A percentile compares a stretch with the other conserved stretches of the same genome.
These are phyloP conservation scores for Pezicula rhizophila DNA, from an alignment of 2,329 filamentous ascomycete species.

Conservation along the genomic window DNA sequence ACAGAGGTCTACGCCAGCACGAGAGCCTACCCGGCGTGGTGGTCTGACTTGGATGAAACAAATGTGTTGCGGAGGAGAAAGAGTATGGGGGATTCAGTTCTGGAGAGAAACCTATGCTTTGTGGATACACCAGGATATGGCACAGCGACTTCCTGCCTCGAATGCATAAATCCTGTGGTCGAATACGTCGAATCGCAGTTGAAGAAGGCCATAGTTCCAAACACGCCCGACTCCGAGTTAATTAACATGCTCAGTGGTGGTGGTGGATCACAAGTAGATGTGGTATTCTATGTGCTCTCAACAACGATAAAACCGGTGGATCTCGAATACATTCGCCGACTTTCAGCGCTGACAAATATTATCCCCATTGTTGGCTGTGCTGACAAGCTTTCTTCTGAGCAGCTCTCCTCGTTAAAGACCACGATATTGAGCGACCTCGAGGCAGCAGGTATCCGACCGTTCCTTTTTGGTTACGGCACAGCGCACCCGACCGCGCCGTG, in stretches of 20 bases:
- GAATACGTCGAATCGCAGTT: conserved; percentile 70
- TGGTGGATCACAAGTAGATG: conserved; percentile 79
- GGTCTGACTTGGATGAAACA: conserved; percentile 70
- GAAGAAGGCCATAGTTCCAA: conserved; percentile 53
- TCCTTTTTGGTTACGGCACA: conserved; percentile 47
- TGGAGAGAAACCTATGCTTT: conserved; percentile 92
- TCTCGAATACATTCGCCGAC: conserved; percentile 62
- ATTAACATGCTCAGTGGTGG: conserved; percentile 72
- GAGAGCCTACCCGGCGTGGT: conserved; percentile 83
- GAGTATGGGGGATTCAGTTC: conserved; percentile 67
- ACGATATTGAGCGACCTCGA: conserved; percentile 50
- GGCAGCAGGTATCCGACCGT: conserved; percentile 53
- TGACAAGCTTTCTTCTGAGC: conserved; percentile 58
- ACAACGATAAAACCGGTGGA: conserved; percentile 57
- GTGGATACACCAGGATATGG: conserved; percentile 73
- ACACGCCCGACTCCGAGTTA: conserved; percentile 66
- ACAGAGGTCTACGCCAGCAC: conserved; percentile 74
- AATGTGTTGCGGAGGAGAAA: conserved; percentile 55
- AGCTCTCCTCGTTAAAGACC: conserved; percentile 54
- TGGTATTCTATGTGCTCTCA: conserved; percentile 64
- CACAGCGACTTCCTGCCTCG: conserved; percentile 45
- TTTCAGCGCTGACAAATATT: conserved; percentile 73
- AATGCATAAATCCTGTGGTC: conserved; percentile 53
- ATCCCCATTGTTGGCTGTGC: conserved; percentile 75
- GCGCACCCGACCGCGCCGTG: conserved; percentile 47